A percentile compares a stretch with the other conserved stretches of the same genome.
Evolutionary conservation across 1,284 basidiomycete genomes (phyloP).

Genomic region (Neolentinus lepideus): DNA sequence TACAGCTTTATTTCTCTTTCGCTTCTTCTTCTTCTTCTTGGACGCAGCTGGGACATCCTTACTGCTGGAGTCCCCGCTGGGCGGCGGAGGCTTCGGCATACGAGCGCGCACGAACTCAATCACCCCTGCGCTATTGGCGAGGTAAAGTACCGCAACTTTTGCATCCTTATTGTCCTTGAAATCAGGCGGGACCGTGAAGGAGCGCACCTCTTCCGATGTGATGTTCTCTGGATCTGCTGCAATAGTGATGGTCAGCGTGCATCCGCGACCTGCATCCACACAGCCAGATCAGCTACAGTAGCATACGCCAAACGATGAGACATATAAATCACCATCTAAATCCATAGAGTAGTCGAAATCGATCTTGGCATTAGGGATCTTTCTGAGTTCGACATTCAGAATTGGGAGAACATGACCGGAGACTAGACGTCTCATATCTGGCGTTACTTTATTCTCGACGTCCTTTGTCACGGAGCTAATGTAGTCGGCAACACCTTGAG

Average conservation of each 20-base stretch:
- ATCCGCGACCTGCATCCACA: constrained; percentile 48
- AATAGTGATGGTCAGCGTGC: constrained; percentile 38
- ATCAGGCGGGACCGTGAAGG: constrained; percentile 37
- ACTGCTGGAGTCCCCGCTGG: not conserved
- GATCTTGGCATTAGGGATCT: constrained; percentile 29
- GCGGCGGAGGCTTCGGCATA: constrained; percentile 28
- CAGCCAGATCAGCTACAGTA: not conserved
- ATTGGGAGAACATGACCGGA: constrained; percentile 35
- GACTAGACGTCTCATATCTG: constrained; percentile 32
- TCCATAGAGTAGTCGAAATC: constrained; percentile 33
- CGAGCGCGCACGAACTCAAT: constrained; percentile 50
- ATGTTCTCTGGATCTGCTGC: constrained; percentile 16
- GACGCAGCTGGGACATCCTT: not conserved
- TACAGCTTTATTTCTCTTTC: not conserved
- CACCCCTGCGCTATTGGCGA: constrained; percentile 44
- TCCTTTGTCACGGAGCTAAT: constrained; percentile 35
- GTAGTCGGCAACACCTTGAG: constrained; percentile 48
- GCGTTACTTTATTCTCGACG: constrained; percentile 36
- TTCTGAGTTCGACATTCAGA: constrained; percentile 35
- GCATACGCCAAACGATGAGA: not conserved
- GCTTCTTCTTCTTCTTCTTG: too few species aligned
- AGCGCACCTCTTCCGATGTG: constrained; percentile 24
- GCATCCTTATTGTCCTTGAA: constrained; percentile 55
- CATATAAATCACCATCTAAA: constrained; percentile 33
- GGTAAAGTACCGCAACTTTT: constrained; percentile 42